phyloP scores from a whole-genome alignment of 306 rosid genomes.

The apple (Malus domestica) region DNA sequence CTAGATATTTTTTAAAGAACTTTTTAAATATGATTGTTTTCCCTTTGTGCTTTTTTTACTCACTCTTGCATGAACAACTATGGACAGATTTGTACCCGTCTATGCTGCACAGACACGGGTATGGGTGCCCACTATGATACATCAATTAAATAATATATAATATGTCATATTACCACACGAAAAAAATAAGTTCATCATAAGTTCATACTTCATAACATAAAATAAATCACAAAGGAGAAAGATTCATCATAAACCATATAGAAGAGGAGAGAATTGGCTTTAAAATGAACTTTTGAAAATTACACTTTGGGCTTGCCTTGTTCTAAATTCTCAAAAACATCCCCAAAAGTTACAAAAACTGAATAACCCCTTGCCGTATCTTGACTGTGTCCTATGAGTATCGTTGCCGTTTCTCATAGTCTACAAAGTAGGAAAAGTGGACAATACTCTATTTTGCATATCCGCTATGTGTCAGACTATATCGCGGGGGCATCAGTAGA shows the following conservation, averaged over 20 bases:
- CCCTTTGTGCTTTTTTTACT: background rate
- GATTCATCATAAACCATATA: background rate
- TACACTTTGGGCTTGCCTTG: background rate
- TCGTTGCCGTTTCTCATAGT: background rate
- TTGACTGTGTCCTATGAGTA: background rate
- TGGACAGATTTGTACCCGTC: background rate
- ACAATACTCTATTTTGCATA: background rate
- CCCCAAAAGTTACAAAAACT: background rate
- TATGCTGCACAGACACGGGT: background rate
- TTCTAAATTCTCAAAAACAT: background rate
- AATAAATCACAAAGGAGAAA: too few species aligned
- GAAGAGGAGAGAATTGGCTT: background rate
- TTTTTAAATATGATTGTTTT: background rate
- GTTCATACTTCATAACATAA: background rate
- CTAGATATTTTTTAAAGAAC: background rate
- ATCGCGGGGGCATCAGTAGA: background rate
- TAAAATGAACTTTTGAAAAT: background rate
- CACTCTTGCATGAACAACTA: background rate
- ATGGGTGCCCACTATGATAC: too few species aligned
- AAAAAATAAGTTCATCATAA: background rate
- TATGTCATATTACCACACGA: background rate
- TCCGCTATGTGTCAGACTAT: background rate
- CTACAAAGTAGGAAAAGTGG: background rate
- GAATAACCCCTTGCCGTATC: background rate
- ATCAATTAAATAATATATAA: too few species aligned